These are phyloP conservation scores for Intubia oerlemansii DNA, from an alignment of 2,329 filamentous ascomycete genomes.

Conservation along the genomic window DNA sequence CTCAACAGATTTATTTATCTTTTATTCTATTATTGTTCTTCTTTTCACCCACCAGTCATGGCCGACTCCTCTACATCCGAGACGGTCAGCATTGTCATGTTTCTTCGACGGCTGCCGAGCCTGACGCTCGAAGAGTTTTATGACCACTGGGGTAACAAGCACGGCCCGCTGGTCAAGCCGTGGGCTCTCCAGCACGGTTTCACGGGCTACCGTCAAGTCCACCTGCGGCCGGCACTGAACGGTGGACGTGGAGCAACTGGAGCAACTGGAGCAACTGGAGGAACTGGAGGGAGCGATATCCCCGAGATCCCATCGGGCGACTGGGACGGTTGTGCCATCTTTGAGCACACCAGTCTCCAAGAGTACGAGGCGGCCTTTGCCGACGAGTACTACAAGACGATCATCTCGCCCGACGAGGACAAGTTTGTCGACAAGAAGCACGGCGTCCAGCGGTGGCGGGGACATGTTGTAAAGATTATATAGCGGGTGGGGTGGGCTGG, in stretches of 20 bases:
- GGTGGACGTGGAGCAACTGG: slow-evolving; percentile 1
- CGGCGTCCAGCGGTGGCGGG: slow-evolving; percentile 8
- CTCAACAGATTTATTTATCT: no score
- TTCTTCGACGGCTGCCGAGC: no score
- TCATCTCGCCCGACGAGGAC: slow-evolving; percentile 13
- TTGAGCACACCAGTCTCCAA: slow-evolving; percentile 12
- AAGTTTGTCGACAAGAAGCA: slow-evolving; percentile 12
- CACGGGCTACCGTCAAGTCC: slow-evolving; percentile 14
- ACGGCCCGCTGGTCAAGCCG: slow-evolving; percentile 13
- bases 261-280: slow-evolving; percentile 1
- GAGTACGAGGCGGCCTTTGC: slow-evolving; percentile 10
- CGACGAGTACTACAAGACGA: slow-evolving; percentile 11
- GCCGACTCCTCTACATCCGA: no score
- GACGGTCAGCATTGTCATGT: no score
- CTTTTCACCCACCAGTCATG: no score
- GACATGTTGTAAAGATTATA: slow-evolving; percentile 9
- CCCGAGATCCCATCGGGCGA: no score
- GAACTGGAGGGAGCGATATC: no score
- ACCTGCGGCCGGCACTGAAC: slow-evolving; percentile 10
- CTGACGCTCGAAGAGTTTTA: slow-evolving; percentile 13
- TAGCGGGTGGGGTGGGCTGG: no score
- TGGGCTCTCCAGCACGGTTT: slow-evolving; percentile 15
- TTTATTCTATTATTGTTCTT: no score
- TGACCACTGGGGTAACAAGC: slow-evolving; percentile 14
- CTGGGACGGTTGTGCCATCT: slow-evolving; percentile 14